Base-by-base conservation (phyloP, 371 early-diverging fungal genomes). In the Rhizopus microsporus region DNA sequence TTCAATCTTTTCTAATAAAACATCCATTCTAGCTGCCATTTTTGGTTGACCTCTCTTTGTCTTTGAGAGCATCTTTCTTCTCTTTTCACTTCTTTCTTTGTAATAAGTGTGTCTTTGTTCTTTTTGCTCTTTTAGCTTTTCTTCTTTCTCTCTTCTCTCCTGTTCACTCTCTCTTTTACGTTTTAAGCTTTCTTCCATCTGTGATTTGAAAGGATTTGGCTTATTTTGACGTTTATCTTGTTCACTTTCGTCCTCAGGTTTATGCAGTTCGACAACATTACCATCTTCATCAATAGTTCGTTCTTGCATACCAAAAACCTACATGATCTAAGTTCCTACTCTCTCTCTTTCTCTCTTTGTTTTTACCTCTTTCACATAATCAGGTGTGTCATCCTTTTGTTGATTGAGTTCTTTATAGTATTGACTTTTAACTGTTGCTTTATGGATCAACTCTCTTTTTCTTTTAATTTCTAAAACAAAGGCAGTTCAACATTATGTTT, bases 31-130 rank as follows among this genome's bases (percentile, higher is more conserved):
- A 42, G 81, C 78, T 23, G 85, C 78, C 69, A 88, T 68, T 38
- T 82, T 81, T 12, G 87, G 87, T 60, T 88, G 89, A 5, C 89
- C 89, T 17, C 71, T 71, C 33, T 74, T 67, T 5, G 82, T 86
- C 56, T 69, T 78, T 17, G 84, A 80, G 35, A 76, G 62, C 74
- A 85, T 81, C 65, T 78, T 81, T 47, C 79, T 71, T 31, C 81
- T 79, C 31, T 81, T 74, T 40, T 81, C 74, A 56, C 74, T 72
- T 56, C 89, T 84, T 52, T 77, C 72, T 37, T 75, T 74, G 63
- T 80, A 79, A 60, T 84, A 85, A 34, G 74, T 64, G 17, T 68
- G 69, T 23, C 82, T 78, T 37, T 73, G 83, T 53, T 76, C 72
- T 35, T 77, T 76, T 23, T 72, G 67, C 40, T 77, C 67, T 16